These are phyloP conservation scores for Cladorrhinum sp. DNA, from an alignment of 2,329 filamentous ascomycete genomes.

Conservation along the genomic window DNA sequence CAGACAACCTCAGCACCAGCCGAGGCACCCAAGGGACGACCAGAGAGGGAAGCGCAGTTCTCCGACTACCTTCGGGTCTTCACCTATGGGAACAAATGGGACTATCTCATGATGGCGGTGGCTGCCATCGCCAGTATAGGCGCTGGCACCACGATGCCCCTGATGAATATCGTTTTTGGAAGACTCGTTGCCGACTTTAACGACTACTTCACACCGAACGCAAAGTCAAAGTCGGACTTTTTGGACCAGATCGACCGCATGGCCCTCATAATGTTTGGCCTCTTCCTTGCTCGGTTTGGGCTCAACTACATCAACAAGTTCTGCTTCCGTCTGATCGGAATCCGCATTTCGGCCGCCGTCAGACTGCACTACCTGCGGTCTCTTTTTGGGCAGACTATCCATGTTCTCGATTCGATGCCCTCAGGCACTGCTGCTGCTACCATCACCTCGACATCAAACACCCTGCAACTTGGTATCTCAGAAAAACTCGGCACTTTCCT, in stretches of 20 bases:
- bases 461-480: conserved; percentile 62
- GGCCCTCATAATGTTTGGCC: conserved; percentile 64
- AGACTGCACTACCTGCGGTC: conserved; percentile 62
- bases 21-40: conserved; percentile 33
- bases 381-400: conserved; percentile 63
- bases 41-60: conserved; percentile 45
- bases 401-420: conserved; percentile 65
- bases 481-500: conserved; percentile 60
- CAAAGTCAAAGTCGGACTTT: conserved; percentile 39
- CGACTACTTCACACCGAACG: conserved; percentile 34
- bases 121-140: conserved; percentile 49
- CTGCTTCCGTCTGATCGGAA: conserved; percentile 59
- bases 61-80: conserved; percentile 53
- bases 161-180: conserved; percentile 61
- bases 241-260: conserved; percentile 41
- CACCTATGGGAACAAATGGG: conserved; percentile 52
- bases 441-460: conserved; percentile 63
- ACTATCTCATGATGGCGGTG: conserved; percentile 46
- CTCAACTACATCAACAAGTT: conserved; percentile 58
- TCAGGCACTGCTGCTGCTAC: conserved; percentile 60
- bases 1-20: conserved; percentile 3
- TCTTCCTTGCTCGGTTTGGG: conserved; percentile 65
- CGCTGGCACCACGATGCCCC: conserved; percentile 52
- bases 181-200: conserved; percentile 50
- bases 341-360: conserved; percentile 59